A percentile compares a stretch with the other conserved stretches of the same genome.
These are phyloP conservation scores for Daldinia caldariorum DNA, from an alignment of 495 filamentous ascomycete genomes.

Conservation along the genomic window DNA sequence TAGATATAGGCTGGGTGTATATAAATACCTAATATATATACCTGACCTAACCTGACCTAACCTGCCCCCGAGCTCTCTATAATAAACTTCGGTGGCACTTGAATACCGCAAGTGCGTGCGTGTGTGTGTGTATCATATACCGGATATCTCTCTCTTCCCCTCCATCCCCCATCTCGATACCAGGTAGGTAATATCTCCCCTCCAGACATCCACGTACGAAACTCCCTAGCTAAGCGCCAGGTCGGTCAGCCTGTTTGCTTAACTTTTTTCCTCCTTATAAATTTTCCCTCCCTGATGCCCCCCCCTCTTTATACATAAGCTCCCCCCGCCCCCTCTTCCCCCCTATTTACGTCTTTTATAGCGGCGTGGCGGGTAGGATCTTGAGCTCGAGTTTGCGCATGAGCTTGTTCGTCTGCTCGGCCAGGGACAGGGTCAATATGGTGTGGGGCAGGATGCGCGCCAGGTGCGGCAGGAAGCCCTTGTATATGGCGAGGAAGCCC, in stretches of 20 bases:
- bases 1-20: not conserved
- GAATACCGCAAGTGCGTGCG: not conserved
- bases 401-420: conserved; percentile 96
- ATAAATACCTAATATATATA: no score
- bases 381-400: conserved; percentile 79
- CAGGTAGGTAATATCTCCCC: not conserved
- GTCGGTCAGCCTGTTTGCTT: not conserved
- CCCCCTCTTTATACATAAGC: no score
- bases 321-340: not conserved
- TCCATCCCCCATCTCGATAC: not conserved
- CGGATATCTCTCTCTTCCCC: not conserved
- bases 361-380: conserved; percentile 56
- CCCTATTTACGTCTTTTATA: conserved; percentile 42
- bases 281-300: no score
- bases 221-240: no score
- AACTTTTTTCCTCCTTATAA: not conserved
- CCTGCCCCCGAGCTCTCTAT: not conserved
- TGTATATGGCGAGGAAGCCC: conserved; percentile 93
- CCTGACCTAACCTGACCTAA: not conserved
- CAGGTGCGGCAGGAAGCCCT: conserved; percentile 95
- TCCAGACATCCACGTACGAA: not conserved
- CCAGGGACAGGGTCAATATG: conserved; percentile 88
- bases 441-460: conserved; percentile 96
- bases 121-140: not conserved
- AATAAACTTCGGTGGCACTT: not conserved